A percentile compares a stretch with the other conserved stretches of the same genome.
These are phyloP conservation scores for Meyerozyma smithsonii DNA, from an alignment of 1,139 yeast genomes.

Conservation along the genomic window DNA sequence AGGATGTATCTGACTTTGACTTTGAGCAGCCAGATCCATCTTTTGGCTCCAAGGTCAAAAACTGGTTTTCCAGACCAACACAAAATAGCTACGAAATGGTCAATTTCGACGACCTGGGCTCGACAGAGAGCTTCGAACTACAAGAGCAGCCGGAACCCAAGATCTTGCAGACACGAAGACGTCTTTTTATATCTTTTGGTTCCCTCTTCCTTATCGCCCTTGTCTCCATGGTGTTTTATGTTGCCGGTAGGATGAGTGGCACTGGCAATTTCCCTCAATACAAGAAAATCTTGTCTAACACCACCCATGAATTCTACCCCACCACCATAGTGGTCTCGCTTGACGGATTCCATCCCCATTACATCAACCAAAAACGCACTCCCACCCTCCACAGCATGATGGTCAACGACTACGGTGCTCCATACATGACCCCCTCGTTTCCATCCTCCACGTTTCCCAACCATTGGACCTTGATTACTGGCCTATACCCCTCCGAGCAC, in stretches of 20 bases:
- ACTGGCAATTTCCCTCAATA: neutral
- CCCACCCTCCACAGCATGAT: slow-evolving; percentile 64
- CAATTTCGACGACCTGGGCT: slow-evolving; percentile 3
- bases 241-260: neutral
- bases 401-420: slow-evolving; percentile 59
- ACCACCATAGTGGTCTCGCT: slow-evolving; percentile 75
- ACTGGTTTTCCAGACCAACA: slow-evolving; percentile 2
- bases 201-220: slow-evolving; percentile 3
- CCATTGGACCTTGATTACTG: slow-evolving; percentile 89
- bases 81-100: slow-evolving; percentile 2
- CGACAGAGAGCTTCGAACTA: neutral
- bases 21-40: slow-evolving; percentile 2
- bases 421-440: slow-evolving; percentile 81
- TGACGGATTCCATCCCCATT: slow-evolving; percentile 91
- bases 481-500: slow-evolving; percentile 76
- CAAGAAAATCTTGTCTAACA: slow-evolving; percentile 46
- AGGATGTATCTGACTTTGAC: slow-evolving; percentile 6
- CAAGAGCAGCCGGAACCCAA: neutral
- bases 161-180: neutral
- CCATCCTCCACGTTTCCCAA: slow-evolving; percentile 90
- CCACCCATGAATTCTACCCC: slow-evolving; percentile 69
- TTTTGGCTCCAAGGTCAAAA: neutral
- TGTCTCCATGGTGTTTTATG: slow-evolving; percentile 5
- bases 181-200: neutral
- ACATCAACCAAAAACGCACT: slow-evolving; percentile 60